phyloP scores from a whole-genome alignment of 2,329 filamentous ascomycete species.

The Didymella exigua region DNA sequence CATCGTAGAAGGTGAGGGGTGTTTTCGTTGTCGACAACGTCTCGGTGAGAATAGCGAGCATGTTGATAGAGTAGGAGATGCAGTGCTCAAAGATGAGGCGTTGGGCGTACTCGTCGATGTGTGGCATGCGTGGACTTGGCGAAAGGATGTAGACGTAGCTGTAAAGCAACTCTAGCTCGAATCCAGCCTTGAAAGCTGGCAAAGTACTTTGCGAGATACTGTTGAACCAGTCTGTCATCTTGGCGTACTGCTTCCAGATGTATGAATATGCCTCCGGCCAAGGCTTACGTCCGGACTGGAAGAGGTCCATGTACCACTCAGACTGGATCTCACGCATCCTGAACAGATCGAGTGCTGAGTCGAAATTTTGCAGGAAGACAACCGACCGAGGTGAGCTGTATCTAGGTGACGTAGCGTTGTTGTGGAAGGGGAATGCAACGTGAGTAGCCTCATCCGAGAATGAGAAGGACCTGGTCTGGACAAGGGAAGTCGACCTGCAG shows the following conservation, averaged over 20 bases:
- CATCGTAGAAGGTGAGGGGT: conserved; percentile 86
- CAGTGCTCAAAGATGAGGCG: conserved; percentile 84
- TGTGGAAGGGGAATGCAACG: conserved; percentile 72
- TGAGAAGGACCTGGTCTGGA: conserved; percentile 85
- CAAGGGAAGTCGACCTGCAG: conserved; percentile 80
- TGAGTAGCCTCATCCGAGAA: conserved; percentile 89
- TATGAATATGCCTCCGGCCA: conserved; percentile 72
- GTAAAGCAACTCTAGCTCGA: conserved; percentile 87
- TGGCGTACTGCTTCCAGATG: conserved; percentile 75
- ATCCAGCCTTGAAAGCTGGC: conserved; percentile 71
- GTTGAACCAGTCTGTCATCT: conserved; percentile 82
- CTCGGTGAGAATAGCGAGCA: conserved; percentile 66
- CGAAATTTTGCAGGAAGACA: conserved; percentile 63
- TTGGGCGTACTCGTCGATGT: conserved; percentile 76
- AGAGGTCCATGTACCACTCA: conserved; percentile 85
- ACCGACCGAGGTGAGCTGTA: conserved; percentile 56
- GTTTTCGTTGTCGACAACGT: conserved; percentile 62
- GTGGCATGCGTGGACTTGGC: conserved; percentile 74
- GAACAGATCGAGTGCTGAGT: conserved; percentile 78
- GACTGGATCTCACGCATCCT: conserved; percentile 86
- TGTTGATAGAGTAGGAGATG: conserved; percentile 77
- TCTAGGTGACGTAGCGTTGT: conserved; percentile 45
- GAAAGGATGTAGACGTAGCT: conserved; percentile 90
- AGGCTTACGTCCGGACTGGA: conserved; percentile 75
- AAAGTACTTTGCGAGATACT: conserved; percentile 71